Conservation (phyloP, 2,329 filamentous ascomycete genomes). For the Dactylellina cionopaga region DNA sequence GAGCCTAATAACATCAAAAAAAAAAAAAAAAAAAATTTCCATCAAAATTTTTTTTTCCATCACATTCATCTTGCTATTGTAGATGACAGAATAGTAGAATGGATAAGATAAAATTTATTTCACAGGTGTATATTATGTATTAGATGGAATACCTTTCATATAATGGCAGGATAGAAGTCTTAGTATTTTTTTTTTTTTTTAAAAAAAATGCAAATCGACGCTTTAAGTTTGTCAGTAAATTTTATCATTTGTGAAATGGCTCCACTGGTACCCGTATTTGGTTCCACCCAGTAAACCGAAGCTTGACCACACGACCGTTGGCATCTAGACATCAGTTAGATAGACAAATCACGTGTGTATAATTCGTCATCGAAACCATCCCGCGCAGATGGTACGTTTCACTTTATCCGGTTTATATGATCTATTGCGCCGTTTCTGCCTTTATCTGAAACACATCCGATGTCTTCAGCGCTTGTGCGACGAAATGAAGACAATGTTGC, state of each 20-base stretch:
- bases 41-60: no score
- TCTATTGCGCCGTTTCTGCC: not conserved
- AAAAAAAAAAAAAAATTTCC: no score
- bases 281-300: constrained; percentile 37
- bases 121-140: no score
- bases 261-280: constrained; percentile 45
- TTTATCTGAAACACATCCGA: constrained; percentile 38
- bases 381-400: constrained; percentile 25
- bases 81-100: no score
- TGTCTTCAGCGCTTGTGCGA: constrained; percentile 33
- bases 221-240: constrained; percentile 25
- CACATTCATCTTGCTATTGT: no score
- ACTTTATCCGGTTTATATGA: constrained; percentile 20
- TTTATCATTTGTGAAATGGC: constrained; percentile 43
- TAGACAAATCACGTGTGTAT: constrained; percentile 42
- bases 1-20: no score
- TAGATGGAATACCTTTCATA: no score
- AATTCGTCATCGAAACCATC: constrained; percentile 37
- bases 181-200: no score
- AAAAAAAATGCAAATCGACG: no score
- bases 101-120: no score
- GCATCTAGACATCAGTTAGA: constrained; percentile 45
- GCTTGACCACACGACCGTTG: constrained; percentile 28
- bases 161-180: no score
- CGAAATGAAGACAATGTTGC: constrained; percentile 28